Conservation (phyloP, 2,329 filamentous ascomycete species). For the Aureobasidium namibiae region DNA sequence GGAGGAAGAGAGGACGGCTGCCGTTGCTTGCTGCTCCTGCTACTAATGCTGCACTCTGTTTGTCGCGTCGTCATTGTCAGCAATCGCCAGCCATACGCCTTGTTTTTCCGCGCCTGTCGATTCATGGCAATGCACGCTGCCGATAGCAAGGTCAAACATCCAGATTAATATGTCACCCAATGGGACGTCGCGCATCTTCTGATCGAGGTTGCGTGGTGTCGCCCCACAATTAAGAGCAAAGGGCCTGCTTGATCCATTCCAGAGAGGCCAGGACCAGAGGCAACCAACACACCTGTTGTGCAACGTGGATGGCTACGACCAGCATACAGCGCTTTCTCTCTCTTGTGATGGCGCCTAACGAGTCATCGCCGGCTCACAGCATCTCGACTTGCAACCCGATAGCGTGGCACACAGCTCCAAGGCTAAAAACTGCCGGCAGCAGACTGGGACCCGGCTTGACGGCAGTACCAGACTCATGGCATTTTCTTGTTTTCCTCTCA, state of each 20-base stretch:
- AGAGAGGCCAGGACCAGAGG: neutral
- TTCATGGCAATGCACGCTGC: slow-evolving; percentile 1
- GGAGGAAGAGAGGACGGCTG: neutral
- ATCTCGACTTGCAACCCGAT: slow-evolving; percentile 7
- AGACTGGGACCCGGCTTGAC: neutral
- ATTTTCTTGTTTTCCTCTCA: neutral
- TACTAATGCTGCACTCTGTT: slow-evolving; percentile 2
- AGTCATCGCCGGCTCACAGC: slow-evolving; percentile 4
- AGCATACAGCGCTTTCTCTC: neutral
- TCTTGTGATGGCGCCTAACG: neutral
- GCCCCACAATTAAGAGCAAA: neutral
- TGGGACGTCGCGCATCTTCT: slow-evolving; percentile 2
- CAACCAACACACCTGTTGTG: slow-evolving; percentile 7
- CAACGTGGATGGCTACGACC: neutral
- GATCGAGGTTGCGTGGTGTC: slow-evolving; percentile 3
- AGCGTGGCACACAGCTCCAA: slow-evolving; percentile 1
- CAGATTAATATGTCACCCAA: neutral
- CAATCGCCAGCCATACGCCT: slow-evolving; percentile 7
- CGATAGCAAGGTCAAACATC: neutral
- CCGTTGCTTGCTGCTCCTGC: slow-evolving; percentile 6
- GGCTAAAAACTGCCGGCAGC: slow-evolving; percentile 7
- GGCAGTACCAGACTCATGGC: slow-evolving; percentile 1
- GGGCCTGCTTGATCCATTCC: neutral
- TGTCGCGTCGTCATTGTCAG: slow-evolving; percentile 5
- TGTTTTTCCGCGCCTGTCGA: slow-evolving; percentile 3